Base-by-base conservation (phyloP, 2,329 filamentous ascomycete genomes). In the Venturia oleaginea region DNA sequence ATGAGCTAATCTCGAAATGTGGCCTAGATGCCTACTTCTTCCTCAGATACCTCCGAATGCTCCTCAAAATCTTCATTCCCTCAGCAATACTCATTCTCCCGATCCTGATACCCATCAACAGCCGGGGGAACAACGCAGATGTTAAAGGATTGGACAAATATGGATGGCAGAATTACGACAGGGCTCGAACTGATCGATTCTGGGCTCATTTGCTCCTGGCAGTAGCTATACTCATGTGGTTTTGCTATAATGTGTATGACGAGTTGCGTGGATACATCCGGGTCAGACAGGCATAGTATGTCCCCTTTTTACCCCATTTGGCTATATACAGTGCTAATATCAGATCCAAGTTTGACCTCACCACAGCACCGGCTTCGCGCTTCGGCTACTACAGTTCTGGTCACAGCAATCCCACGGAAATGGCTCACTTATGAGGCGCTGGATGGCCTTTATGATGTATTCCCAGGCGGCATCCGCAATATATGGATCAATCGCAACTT, bases 1-100 rank as follows among this genome's bases (percentile, higher is more conserved):
- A 90, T 15, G 91, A 96, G 69, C 86, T 99, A 69, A 96, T 99
- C 70, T 88, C 93, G 63, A 96, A 97, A 76, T 97, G 93, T 69
- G 94, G 94, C 22, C 84, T 99, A 11, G 94, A 99, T 73, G 92
- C 93, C 71, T 99, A 96, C 77, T 96, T 97, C 79, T 99, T 99
- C 75, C 82, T 99, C 0, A 89, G 95, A 67, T 99, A 96, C 72
- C 83, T 92, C 32, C 86, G 88, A 67, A 89, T 90, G 71, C 84
- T 97, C 5, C 83, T 97, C 54, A 87, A 96, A 72, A 96, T 99
- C 67, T 97, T 99, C 73, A 78, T 96, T 46, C 92, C 94, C 1
- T 86, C 96, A 65, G 86, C 89, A 15, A 69, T 85, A 32, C 72
- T 97, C 61, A 87, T 96, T 34, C 80, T 97, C 63, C 94, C 94